A percentile compares a stretch with the other conserved stretches of the same genome.
Evolutionary conservation across 331 rosid species (phyloP).

Genomic region (Saraca asoca): DNA sequence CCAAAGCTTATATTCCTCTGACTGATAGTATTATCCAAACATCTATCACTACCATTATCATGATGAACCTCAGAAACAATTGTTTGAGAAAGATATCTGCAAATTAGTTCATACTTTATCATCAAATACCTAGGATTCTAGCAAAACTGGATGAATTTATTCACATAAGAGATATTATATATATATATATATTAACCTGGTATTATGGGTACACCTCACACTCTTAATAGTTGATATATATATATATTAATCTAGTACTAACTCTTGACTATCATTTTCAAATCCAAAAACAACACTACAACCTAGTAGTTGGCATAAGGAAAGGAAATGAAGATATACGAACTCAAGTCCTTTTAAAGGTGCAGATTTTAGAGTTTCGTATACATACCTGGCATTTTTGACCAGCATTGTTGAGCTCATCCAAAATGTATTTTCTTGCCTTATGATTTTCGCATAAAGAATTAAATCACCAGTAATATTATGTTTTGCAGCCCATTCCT

Average conservation of each 20-base stretch:
- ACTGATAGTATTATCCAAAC: constrained; percentile 2
- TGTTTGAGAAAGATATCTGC: background rate
- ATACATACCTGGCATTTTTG: constrained; percentile 67
- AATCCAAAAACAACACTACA: too few relatives aligned
- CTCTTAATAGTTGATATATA: too few relatives aligned
- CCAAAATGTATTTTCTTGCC: constrained; percentile 77
- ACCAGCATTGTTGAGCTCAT: constrained; percentile 73
- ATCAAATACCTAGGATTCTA: background rate
- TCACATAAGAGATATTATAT: background rate
- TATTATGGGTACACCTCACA: too few relatives aligned
- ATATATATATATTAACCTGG: background rate
- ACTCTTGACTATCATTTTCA: too few relatives aligned
- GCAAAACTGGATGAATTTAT: too few relatives aligned
- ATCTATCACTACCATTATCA: constrained; percentile 1
- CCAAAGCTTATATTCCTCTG: background rate
- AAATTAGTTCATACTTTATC: background rate
- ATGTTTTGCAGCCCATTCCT: too few relatives aligned
- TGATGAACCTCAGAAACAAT: background rate
- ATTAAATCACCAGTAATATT: constrained; percentile 43
- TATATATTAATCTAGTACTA: too few relatives aligned
- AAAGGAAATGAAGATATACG: constrained; percentile 1
- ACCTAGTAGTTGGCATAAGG: too few relatives aligned
- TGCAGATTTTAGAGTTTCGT: constrained; percentile 6
- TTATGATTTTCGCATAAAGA: constrained; percentile 65
- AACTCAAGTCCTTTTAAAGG: constrained; percentile 71